Evolutionary conservation across 179 eudicot species (phyloP).

Genomic region (Camellia oleifera): DNA sequence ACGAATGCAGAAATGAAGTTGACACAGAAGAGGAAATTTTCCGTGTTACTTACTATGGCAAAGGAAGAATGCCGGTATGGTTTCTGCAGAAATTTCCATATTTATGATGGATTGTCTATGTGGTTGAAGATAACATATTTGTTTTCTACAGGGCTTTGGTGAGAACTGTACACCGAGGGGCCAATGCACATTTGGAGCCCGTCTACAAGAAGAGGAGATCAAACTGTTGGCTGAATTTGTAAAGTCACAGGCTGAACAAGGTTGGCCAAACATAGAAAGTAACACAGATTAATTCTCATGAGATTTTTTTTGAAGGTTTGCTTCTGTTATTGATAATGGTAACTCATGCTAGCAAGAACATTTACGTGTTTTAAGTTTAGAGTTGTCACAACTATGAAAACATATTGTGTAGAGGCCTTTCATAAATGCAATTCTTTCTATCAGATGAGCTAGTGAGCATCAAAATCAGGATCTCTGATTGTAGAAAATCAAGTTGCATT

Average conservation of each 20-base stretch:
- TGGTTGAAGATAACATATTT: not conserved
- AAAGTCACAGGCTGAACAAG: constrained; percentile 75
- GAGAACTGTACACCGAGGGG: constrained; percentile 85
- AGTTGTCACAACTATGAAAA: not conserved
- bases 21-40: constrained; percentile 76
- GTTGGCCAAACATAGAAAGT: constrained; percentile 56
- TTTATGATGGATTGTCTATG: not conserved
- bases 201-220: constrained; percentile 75
- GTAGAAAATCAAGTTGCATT: not conserved
- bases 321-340: not conserved
- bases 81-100: not conserved
- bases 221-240: constrained; percentile 72
- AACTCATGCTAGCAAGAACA: not conserved
- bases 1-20: constrained; percentile 52
- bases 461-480: not conserved
- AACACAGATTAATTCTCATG: constrained; percentile 21
- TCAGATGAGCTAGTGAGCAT: not conserved
- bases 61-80: constrained; percentile 88
- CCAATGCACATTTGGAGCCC: constrained; percentile 91
- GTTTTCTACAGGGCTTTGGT: constrained; percentile 63
- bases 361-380: not conserved
- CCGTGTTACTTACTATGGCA: constrained; percentile 72
- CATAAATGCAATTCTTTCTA: not conserved
- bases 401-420: too few species aligned
- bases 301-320: not conserved